Evolutionary conservation across 2,329 filamentous ascomycete genomes (phyloP).

Genomic region (Penicillium olsonii): DNA sequence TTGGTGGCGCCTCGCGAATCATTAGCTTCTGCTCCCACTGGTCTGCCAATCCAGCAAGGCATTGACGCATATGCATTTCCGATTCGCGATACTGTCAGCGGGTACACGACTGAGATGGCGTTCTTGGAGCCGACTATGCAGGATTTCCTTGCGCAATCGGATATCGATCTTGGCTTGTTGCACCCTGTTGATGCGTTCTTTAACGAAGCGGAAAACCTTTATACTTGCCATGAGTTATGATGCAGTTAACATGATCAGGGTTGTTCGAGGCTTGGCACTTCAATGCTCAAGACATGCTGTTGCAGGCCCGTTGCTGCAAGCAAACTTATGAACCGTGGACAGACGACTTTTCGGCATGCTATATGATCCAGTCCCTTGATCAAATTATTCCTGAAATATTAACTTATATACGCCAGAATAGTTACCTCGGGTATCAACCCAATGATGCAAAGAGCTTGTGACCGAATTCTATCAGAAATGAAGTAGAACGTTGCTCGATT

Average conservation of each 20-base stretch:
- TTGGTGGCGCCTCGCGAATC: conserved; percentile 11
- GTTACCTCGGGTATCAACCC: too few relatives aligned
- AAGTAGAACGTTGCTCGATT: too few relatives aligned
- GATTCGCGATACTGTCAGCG: conserved; percentile 26
- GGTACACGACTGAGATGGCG: conserved; percentile 41
- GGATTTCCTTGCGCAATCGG: conserved; percentile 41
- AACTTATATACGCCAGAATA: too few relatives aligned
- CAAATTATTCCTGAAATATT: too few relatives aligned
- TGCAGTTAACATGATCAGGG: neutral
- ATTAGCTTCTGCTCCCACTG: conserved; percentile 1
- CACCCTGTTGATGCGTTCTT: conserved; percentile 39
- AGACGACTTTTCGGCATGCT: too few relatives aligned
- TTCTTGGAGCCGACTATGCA: conserved; percentile 44
- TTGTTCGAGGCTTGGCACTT: neutral
- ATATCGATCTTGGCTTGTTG: conserved; percentile 37
- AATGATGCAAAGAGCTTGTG: too few relatives aligned
- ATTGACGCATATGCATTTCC: conserved; percentile 14
- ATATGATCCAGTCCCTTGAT: too few relatives aligned
- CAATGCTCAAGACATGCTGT: too few relatives aligned
- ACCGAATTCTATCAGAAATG: too few relatives aligned
- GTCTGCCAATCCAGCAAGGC: neutral
- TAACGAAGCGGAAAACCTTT: conserved; percentile 35
- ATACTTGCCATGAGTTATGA: conserved; percentile 30
- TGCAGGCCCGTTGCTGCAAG: too few relatives aligned
- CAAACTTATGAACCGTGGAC: too few relatives aligned